A percentile compares a stretch with the other conserved stretches of the same genome.
Conservation (phyloP, 179 eudicot genomes). For the Drosera spatulata region DNA sequence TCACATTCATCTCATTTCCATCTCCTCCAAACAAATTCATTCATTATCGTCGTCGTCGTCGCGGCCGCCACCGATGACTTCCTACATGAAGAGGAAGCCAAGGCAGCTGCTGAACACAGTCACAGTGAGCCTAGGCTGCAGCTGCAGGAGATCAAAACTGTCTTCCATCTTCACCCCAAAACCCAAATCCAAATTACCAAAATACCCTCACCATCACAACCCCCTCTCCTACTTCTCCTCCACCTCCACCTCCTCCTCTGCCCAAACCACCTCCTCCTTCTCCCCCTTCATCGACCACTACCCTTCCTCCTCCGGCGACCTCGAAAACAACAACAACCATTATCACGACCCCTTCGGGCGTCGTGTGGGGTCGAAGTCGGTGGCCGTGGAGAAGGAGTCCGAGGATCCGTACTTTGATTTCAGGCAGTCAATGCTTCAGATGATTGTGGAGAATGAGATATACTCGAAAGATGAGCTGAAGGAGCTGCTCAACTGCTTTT, state of each 20-base stretch:
- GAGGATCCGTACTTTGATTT: slow-evolving; percentile 84
- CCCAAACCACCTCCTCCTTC: slow-evolving; percentile 16
- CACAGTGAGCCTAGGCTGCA: slow-evolving; percentile 50
- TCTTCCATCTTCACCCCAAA: slow-evolving; percentile 50
- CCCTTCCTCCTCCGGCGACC: slow-evolving; percentile 16
- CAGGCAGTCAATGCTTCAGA: slow-evolving; percentile 81
- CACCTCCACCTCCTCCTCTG: slow-evolving; percentile 2
- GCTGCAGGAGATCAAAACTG: slow-evolving; percentile 51
- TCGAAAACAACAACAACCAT: slow-evolving; percentile 2
- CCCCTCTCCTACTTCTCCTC: slow-evolving; percentile 23
- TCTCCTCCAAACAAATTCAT: neutral
- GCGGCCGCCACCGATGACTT: slow-evolving; percentile 22
- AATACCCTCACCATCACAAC: slow-evolving; percentile 16
- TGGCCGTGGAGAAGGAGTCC: slow-evolving; percentile 20
- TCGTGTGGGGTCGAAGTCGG: slow-evolving; percentile 25
- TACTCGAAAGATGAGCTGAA: slow-evolving; percentile 58
- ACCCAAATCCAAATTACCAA: slow-evolving; percentile 17
- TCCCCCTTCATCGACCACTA: slow-evolving; percentile 14
- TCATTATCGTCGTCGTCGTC: neutral
- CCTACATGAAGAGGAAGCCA: slow-evolving; percentile 11
- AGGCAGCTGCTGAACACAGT: slow-evolving; percentile 38
- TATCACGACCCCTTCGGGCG: slow-evolving; percentile 13
- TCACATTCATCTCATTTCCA: neutral
- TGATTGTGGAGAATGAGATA: slow-evolving; percentile 84
- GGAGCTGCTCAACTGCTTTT: slow-evolving; percentile 72